A percentile compares a stretch with the other conserved stretches of the same genome.
Conservation (phyloP, 2,329 filamentous ascomycete genomes). For the Pestalotiopsis sp. region DNA sequence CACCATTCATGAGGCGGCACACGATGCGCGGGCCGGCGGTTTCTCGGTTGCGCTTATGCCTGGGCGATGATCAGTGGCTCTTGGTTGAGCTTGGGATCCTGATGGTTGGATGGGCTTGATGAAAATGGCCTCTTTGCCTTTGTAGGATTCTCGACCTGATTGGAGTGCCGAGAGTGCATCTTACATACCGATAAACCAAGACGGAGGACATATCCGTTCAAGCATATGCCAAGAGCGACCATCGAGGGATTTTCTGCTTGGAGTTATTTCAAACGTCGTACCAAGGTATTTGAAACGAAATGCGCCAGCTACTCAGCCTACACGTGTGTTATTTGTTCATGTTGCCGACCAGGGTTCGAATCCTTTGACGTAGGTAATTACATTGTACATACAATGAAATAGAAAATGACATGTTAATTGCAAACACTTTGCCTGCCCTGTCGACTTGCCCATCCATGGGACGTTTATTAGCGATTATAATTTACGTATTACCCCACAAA, state of each 20-base stretch:
- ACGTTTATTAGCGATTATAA: background rate
- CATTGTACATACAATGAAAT: background rate
- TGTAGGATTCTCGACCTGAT: background rate
- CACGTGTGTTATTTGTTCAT: background rate
- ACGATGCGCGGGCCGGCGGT: slow-evolving; percentile 1
- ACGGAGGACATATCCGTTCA: background rate
- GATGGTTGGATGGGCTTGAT: background rate
- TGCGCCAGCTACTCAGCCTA: background rate
- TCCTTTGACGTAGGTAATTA: background rate
- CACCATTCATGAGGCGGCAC: background rate
- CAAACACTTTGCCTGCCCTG: too few species aligned
- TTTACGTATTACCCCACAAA: background rate
- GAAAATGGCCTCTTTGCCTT: background rate
- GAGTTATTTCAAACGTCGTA: background rate
- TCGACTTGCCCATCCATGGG: background rate
- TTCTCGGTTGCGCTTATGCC: slow-evolving; percentile 8
- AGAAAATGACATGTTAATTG: too few species aligned
- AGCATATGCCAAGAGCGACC: background rate
- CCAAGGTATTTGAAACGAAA: background rate
- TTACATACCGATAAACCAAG: too few species aligned
- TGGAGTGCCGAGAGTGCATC: background rate
- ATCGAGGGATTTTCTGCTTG: background rate
- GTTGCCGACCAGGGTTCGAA: background rate
- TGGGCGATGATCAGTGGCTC: background rate
- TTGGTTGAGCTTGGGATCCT: background rate